A percentile compares a stretch with the other conserved stretches of the same genome.
These are phyloP conservation scores for Calonectria henricotiae DNA, from an alignment of 2,329 filamentous ascomycete species.

Conservation along the genomic window DNA sequence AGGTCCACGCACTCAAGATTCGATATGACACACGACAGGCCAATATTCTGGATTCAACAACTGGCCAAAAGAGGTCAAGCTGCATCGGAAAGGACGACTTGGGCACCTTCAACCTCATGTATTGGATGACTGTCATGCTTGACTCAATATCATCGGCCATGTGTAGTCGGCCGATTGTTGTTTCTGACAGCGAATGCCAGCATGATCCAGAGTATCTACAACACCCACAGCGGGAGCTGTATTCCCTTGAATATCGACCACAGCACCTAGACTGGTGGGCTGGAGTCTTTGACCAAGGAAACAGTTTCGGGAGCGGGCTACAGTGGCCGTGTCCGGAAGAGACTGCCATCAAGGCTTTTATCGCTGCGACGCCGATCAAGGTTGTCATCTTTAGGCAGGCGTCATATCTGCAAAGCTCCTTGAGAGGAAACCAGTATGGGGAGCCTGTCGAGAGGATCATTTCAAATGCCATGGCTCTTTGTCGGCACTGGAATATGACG, in stretches of 20 bases:
- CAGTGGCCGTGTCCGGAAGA: conserved; percentile 72
- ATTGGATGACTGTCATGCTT: conserved; percentile 75
- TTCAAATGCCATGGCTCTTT: conserved; percentile 65
- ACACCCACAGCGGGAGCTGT: conserved; percentile 44
- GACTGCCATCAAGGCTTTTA: conserved; percentile 65
- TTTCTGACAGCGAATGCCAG: conserved; percentile 61
- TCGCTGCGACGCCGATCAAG: conserved; percentile 72
- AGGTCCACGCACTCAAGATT: conserved; percentile 59
- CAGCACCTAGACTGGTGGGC: conserved; percentile 55
- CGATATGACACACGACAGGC: conserved; percentile 55
- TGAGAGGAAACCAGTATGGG: conserved; percentile 61
- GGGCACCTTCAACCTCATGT: conserved; percentile 71
- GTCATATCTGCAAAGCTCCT: conserved; percentile 68
- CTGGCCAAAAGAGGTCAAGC: conserved; percentile 40
- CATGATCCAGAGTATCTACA: conserved; percentile 54
- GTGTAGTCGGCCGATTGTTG: conserved; percentile 58
- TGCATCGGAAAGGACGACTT: conserved; percentile 55
- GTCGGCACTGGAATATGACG: conserved; percentile 70
- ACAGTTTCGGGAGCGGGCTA: conserved; percentile 44
- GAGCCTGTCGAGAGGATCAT: conserved; percentile 67
- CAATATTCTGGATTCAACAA: conserved; percentile 46
- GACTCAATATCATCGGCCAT: conserved; percentile 74
- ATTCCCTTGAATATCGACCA: conserved; percentile 42
- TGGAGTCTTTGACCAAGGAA: conserved; percentile 57
- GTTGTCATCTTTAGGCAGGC: conserved; percentile 73